Conservation (phyloP, 2,329 filamentous ascomycete species). For the Botrytis porri region DNA sequence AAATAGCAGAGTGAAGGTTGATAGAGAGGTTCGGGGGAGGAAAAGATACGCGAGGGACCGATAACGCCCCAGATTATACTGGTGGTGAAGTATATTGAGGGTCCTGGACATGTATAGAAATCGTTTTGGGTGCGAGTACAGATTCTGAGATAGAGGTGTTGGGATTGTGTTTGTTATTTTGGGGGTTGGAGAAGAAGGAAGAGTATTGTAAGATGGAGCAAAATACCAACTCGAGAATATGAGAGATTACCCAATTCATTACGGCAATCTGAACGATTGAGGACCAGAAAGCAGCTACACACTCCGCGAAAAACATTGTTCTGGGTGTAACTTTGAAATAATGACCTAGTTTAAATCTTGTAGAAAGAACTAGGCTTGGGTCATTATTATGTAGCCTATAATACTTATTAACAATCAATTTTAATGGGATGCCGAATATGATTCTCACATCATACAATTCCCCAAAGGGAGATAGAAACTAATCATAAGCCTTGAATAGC, state of each 20-base stretch:
- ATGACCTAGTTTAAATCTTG: conserved; percentile 50
- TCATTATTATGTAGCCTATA: conserved; percentile 44
- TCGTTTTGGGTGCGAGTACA: conserved; percentile 58
- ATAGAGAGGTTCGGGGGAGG: conserved; percentile 48
- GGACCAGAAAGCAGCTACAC: conserved; percentile 52
- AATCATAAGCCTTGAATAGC: conserved; percentile 34
- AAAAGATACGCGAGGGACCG: conserved; percentile 44
- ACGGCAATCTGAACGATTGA: conserved; percentile 60
- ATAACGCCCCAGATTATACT: conserved; percentile 55
- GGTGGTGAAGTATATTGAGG: conserved; percentile 53
- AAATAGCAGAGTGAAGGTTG: conserved; percentile 49
- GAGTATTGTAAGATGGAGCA: too few species aligned
- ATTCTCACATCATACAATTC: neutral
- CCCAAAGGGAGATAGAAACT: too few species aligned
- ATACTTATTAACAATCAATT: neutral
- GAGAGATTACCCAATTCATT: conserved; percentile 57
- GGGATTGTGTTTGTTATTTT: conserved; percentile 59
- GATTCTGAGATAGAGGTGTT: conserved; percentile 61
- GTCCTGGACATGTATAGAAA: conserved; percentile 47
- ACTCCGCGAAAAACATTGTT: conserved; percentile 58
- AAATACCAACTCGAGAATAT: conserved; percentile 49
- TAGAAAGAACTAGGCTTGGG: conserved; percentile 48
- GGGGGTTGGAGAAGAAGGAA: conserved; percentile 45
- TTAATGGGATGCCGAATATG: too few species aligned
- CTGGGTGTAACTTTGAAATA: conserved; percentile 48